A percentile compares a stretch with the other conserved stretches of the same genome.
These are phyloP conservation scores for Nepenthes alata DNA, from an alignment of 179 eudicot species.

Conservation along the genomic window DNA sequence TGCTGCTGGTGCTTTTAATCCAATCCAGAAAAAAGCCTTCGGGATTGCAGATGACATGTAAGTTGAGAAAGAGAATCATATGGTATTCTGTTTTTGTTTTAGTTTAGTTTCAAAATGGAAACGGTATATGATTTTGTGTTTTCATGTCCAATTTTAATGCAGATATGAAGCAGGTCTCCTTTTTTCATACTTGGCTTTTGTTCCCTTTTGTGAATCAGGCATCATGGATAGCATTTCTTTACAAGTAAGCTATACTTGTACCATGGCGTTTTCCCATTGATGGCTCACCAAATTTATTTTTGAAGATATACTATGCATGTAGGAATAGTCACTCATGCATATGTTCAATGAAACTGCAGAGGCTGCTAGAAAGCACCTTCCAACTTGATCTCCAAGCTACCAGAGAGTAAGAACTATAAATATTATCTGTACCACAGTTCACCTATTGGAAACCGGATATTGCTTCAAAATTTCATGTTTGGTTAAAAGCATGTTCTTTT, in stretches of 20 bases:
- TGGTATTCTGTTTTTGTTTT: background rate
- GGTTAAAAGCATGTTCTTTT: background rate
- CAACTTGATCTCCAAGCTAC: constrained; percentile 77
- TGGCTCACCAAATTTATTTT: background rate
- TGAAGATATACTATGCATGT: background rate
- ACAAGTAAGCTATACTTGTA: constrained; percentile 40
- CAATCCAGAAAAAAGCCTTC: constrained; percentile 78
- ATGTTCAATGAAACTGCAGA: constrained; percentile 41
- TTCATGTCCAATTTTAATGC: constrained; percentile 15
- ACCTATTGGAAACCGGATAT: background rate
- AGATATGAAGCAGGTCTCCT: constrained; percentile 98
- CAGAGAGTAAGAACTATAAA: constrained; percentile 66
- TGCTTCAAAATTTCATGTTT: background rate
- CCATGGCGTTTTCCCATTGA: background rate
- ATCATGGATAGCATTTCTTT: constrained; percentile 74
- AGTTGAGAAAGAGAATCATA: constrained; percentile 7
- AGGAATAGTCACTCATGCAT: background rate
- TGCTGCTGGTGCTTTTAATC: constrained; percentile 71
- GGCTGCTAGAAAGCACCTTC: constrained; percentile 91
- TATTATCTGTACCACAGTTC: background rate
- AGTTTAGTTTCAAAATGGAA: constrained; percentile 3
- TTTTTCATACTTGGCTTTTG: constrained; percentile 73
- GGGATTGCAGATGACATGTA: constrained; percentile 98
- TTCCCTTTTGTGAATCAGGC: constrained; percentile 87
- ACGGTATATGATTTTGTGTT: constrained; percentile 4